Conservation (phyloP, 2,329 filamentous ascomycete species). For the Paraphaeosphaeria sporulosa region DNA sequence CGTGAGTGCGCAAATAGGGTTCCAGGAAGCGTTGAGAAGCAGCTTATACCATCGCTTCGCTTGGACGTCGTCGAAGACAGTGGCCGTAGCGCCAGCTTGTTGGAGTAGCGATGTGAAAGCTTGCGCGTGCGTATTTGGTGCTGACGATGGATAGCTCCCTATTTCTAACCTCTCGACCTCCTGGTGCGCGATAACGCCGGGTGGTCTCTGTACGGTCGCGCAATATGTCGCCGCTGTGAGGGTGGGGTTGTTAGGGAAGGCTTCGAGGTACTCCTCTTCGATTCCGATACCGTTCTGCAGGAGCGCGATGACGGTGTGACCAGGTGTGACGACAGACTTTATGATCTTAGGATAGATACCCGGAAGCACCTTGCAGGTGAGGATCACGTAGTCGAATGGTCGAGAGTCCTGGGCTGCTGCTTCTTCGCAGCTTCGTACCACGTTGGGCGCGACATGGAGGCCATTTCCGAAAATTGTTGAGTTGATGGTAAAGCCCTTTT, state of each 20-base stretch:
- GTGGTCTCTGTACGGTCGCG: slow-evolving; percentile 59
- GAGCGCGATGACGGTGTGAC: slow-evolving; percentile 66
- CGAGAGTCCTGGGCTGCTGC: too few relatives aligned
- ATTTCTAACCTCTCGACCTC: slow-evolving; percentile 59
- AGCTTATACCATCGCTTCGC: slow-evolving; percentile 67
- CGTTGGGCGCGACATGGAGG: too few relatives aligned
- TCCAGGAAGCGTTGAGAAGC: slow-evolving; percentile 68
- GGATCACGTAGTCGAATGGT: too few relatives aligned
- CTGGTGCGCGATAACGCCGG: slow-evolving; percentile 57
- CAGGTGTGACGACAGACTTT: too few relatives aligned
- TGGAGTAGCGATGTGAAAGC: slow-evolving; percentile 54
- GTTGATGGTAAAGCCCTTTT: too few relatives aligned
- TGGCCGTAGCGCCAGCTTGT: slow-evolving; percentile 55
- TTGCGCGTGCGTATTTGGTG: slow-evolving; percentile 23
- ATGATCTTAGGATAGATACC: too few relatives aligned
- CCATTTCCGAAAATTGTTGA: too few relatives aligned
- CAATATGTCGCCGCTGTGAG: slow-evolving; percentile 65
- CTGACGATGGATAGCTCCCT: slow-evolving; percentile 56
- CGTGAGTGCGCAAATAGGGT: too few relatives aligned
- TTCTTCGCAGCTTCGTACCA: too few relatives aligned
- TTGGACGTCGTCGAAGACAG: slow-evolving; percentile 64
- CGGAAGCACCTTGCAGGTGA: too few relatives aligned
- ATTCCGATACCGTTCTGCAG: slow-evolving; percentile 70
- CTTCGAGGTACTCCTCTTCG: slow-evolving; percentile 60
- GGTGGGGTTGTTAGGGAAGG: slow-evolving; percentile 62